phyloP scores from a whole-genome alignment of 78 protist species.

The Isochrysis galbana region DNA sequence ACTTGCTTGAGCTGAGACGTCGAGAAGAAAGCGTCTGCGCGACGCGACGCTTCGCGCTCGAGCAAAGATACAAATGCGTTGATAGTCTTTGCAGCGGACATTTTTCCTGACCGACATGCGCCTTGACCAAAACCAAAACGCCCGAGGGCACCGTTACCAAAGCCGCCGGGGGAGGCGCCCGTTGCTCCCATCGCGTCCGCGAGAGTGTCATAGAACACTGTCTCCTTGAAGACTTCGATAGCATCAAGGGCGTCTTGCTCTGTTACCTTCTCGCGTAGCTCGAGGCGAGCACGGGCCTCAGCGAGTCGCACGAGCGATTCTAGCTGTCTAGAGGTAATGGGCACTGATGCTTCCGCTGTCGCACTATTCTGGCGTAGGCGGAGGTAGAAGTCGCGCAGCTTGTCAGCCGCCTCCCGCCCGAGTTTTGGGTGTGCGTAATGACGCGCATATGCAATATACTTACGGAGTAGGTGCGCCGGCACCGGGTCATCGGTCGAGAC shows the following conservation, averaged over 20 bases:
- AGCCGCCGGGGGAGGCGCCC: background rate
- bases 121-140: background rate
- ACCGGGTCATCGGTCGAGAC: slow-evolving; percentile 58
- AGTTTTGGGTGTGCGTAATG: slow-evolving; percentile 76
- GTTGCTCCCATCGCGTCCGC: background rate
- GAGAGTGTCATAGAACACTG: background rate
- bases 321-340: slow-evolving; percentile 97
- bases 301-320: slow-evolving; percentile 93
- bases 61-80: background rate
- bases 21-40: background rate
- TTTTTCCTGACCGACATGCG: background rate
- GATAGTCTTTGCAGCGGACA: background rate
- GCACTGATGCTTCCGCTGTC: slow-evolving; percentile 49
- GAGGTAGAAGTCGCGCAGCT: slow-evolving; percentile 83
- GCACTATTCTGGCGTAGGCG: slow-evolving; percentile 45
- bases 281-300: slow-evolving; percentile 94
- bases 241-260: slow-evolving; percentile 30
- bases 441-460: slow-evolving; percentile 93
- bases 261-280: slow-evolving; percentile 73
- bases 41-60: background rate
- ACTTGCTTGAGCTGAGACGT: background rate
- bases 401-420: slow-evolving; percentile 57
- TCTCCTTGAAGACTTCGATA: slow-evolving; percentile 38
- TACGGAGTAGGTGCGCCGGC: slow-evolving; percentile 77
- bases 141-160: background rate